Evolutionary conservation across 1,284 basidiomycete species (phyloP).

Genomic region (Puccinia polysora): DNA sequence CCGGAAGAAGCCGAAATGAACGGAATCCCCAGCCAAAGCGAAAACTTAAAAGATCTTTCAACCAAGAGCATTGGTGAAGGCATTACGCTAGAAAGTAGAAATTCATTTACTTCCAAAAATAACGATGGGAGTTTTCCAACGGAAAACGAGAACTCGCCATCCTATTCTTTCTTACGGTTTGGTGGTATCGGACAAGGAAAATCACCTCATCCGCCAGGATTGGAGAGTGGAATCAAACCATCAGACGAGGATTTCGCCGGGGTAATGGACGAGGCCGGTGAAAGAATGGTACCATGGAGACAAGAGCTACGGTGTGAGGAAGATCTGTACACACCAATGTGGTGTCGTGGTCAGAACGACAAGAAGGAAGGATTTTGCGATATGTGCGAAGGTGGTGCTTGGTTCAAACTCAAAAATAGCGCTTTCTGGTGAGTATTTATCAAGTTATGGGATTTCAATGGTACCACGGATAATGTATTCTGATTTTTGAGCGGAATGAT

Average conservation of each 20-base stretch:
- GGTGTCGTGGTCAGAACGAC: constrained; percentile 42
- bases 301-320: constrained; percentile 40
- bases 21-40: neutral
- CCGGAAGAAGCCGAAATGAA: neutral
- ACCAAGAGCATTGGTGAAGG: neutral
- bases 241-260: constrained; percentile 3
- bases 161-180: neutral
- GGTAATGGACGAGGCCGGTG: constrained; percentile 12
- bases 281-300: constrained; percentile 35
- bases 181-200: constrained; percentile 36
- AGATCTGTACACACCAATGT: constrained; percentile 43
- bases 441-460: neutral
- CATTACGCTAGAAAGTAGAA: neutral
- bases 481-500: neutral
- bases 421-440: constrained; percentile 41
- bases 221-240: constrained; percentile 9
- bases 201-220: constrained; percentile 36
- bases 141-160: neutral
- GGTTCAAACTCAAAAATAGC: constrained; percentile 42
- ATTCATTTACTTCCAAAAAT: no score
- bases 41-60: neutral
- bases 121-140: neutral
- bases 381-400: constrained; percentile 40
- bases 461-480: neutral
- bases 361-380: constrained; percentile 43